Evolutionary conservation across 176 grass and related monocot species (phyloP), one percentile per base, ranked within the genome.

Genomic region (Saccharum spontaneum): DNA sequence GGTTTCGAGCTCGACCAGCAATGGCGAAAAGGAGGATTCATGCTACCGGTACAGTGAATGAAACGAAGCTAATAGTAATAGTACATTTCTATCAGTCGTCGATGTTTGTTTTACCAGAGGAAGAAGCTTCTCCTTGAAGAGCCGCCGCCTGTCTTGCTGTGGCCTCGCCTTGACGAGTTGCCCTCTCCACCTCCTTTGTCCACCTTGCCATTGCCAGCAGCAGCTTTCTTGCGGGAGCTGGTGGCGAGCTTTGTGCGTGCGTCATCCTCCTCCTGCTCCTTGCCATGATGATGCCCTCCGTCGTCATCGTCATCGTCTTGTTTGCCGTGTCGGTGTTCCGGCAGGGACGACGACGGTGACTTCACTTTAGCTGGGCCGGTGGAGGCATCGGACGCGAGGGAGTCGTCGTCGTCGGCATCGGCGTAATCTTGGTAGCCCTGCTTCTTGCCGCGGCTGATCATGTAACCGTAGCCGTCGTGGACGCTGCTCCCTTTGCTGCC

Each of bases 301-400:
- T n/a, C 26, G 5, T 37, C 55, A 0, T 34, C 69, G 38, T 37
- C 62, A 15, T 80, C 36, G 1, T 80, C 62, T 22, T 76, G 14
- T 11, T 20, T 44, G 80, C 49, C 55, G 39, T 26, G 55, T 3
- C 26, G 59, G 9, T 22, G 18, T 38, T 81, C 81, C 12, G 62
- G 81, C 61, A 76, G 20, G 4, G 61, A 41, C 24, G 85, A 74
- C 66, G 38, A 61, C 24, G 89, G 16, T 2, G 41, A 14, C 82
- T 85, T 93, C 46, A 26, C 74, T 16, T 88, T 87, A 14, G 91
- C 74, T 24, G 90, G 90, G 14, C 92, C 94, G 11, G 92, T 97
- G 4, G 94, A 97, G 46, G 94, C 94, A 83, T 97, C 94, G 18
- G 94, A 97, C 50, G 94, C 92, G 62, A 97, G 68, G 18, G 94